Base-by-base conservation (phyloP, 495 filamentous ascomycete genomes). In the Penicillium chermesinum region DNA sequence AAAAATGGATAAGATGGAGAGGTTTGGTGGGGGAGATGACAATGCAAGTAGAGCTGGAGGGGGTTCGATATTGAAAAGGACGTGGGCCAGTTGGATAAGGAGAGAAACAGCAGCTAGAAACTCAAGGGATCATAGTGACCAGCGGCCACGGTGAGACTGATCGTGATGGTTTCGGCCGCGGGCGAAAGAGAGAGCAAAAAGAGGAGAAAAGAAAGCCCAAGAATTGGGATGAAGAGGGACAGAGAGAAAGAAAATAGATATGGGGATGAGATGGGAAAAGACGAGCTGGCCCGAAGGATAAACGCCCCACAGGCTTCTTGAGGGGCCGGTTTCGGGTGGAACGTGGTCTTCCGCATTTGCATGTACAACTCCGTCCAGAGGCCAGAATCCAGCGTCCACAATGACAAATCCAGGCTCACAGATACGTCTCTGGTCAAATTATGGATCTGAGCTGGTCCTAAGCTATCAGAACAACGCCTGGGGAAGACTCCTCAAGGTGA, bases 281-380 rank as follows among this genome's bases (percentile, higher is more conserved):
- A 47, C 6, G 45, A 48, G 34, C 44, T 46, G 44, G 32, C 44
- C 44, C n/a, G 35, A 38, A 39, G 36, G 15, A 40, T 49, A 49
- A 49, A 49, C 46, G 41, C 32, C 38, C 14, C 22, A 20, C 19
- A 19, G 19, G 14, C 30, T 16, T 41, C 25, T 34, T 15, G 35
- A n/a, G 46, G 46, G 46, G 46, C 46, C 46, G 46, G 33, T 42
- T 42, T 36, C 38, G 46, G 46, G 27, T 7, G n/a, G 46, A 49
- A 41, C 38, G 38, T 42, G 46, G 27, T 37, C 48, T 27, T 4
- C 10, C 25, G 25, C 25, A 5, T 30, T 10, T 30, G 25, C 5
- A 30, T 30, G n/a, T n/a, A n/a, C n/a, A n/a, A n/a, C n/a, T n/a
- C n/a, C n/a, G n/a, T n/a, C n/a, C n/a, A n/a, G n/a, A n/a, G n/a